phyloP scores from a whole-genome alignment of 1,139 yeast genomes.

The Scheffersomyces parashehatae region DNA sequence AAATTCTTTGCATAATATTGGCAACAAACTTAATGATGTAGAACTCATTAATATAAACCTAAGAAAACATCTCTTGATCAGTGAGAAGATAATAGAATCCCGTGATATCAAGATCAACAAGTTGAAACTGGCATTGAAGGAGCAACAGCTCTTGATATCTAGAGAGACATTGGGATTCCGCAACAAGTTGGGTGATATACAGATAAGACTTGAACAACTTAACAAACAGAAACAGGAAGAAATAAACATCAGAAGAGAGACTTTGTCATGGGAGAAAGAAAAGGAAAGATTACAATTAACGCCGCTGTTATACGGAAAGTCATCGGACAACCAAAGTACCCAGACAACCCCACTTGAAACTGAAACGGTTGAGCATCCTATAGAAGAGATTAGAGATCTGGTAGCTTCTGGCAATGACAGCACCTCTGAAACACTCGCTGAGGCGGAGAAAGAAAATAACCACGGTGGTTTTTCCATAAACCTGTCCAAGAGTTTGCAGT shows the following conservation, averaged over 20 bases:
- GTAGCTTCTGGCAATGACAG: background rate
- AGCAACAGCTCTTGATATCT: constrained; percentile 50
- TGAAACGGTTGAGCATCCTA: background rate
- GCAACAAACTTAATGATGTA: constrained; percentile 41
- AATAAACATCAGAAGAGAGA: constrained; percentile 15
- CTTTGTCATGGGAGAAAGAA: constrained; percentile 12
- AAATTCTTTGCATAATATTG: constrained; percentile 37
- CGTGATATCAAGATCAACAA: constrained; percentile 60
- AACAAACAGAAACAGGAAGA: constrained; percentile 18
- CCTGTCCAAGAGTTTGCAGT: background rate
- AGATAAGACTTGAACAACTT: constrained; percentile 35
- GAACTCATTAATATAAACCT: constrained; percentile 39
- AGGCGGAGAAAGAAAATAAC: background rate
- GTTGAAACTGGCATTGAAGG: constrained; percentile 52
- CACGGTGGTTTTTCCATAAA: background rate
- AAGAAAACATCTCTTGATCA: constrained; percentile 45
- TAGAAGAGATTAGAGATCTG: background rate
- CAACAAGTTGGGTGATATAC: constrained; percentile 44
- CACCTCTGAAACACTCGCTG: background rate
- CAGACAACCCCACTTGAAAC: constrained; percentile 15
- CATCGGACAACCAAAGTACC: constrained; percentile 10
- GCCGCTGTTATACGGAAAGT: background rate
- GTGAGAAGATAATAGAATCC: constrained; percentile 59
- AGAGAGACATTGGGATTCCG: constrained; percentile 58
- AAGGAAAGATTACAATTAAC: background rate